Base-by-base conservation (phyloP, 1,139 yeast genomes). In the Taphrina deformans region DNA sequence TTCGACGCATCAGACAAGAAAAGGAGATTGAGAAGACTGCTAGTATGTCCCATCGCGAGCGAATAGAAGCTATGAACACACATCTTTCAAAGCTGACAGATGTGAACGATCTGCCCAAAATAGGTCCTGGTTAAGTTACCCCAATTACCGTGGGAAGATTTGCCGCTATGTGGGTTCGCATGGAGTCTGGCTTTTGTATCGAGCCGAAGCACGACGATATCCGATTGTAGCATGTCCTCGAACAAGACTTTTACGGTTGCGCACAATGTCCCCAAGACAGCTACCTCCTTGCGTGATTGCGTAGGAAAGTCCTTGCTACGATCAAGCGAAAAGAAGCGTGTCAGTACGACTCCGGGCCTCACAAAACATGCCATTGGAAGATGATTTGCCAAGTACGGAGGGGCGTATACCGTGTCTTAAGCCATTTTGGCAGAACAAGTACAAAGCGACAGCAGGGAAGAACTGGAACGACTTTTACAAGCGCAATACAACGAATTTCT, bases 41-140 rank as follows among this genome's bases (percentile, higher is more conserved):
- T 10, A 59, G 69, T 12, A 69, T 69, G 61, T 69, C 73, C 12
- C 72, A 72, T 66, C 67, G 67, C 26, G 72, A 72, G 35, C 65
- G 69, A 26, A 68, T 72, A 0, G 67, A 71, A 21, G 73, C 71
- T 16, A 73, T 71, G 66, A 72, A 73, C 65, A 67, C 69, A 45
- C 70, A 72, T 44, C 67, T 72, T 23, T 67, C 69, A 29, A 66
- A 67, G 23, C 66, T 72, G 21, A 67, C 71, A 3, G 75, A 72
- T 46, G 73, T 72, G 59, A 66, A 72, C 56, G 75, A 72, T 31
- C 72, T 72, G 74, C 75, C 75, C 12, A 72, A 69, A 60, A 69
- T 70, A 40, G 58, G 66, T 2, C 66, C 63, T 9, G 63, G 58
- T 10, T 56, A 46, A 16, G n/a, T 4, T n/a, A 12, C 14, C 41